Conservation (phyloP, 768 basidiomycete species). For the Hydnum rufescens region DNA sequence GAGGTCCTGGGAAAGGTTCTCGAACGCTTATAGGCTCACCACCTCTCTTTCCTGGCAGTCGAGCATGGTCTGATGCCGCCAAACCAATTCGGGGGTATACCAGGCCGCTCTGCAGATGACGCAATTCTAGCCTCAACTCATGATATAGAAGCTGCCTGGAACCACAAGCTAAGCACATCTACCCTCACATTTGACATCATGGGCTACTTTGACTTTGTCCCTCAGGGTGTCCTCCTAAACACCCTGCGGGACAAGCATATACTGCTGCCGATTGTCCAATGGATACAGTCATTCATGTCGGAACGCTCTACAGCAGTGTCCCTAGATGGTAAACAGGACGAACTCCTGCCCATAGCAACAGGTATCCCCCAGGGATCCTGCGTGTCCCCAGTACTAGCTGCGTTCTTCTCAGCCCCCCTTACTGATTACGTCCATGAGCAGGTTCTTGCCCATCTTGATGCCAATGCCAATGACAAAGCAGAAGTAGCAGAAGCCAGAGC, state of each 20-base stretch:
- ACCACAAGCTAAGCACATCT: neutral
- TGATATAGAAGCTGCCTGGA: constrained; percentile 10
- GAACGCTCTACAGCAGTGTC: neutral
- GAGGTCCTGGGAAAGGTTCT: constrained; percentile 20
- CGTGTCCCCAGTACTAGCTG: neutral
- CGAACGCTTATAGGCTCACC: constrained; percentile 15
- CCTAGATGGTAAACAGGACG: neutral
- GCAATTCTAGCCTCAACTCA: constrained; percentile 12
- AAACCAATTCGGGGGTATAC: constrained; percentile 16
- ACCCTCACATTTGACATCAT: neutral
- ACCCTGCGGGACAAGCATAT: neutral
- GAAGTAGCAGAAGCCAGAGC: neutral
- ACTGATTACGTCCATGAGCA: neutral
- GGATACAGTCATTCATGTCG: neutral
- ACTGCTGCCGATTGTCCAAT: neutral
- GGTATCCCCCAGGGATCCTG: neutral
- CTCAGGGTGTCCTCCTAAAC: neutral
- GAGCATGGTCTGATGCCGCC: constrained; percentile 10
- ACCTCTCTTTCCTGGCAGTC: constrained; percentile 13
- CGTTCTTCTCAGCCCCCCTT: neutral
- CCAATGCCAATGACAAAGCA: neutral
- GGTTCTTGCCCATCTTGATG: neutral
- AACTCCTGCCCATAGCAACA: neutral
- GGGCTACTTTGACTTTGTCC: neutral
- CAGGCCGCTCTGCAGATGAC: constrained; percentile 8